A percentile compares a stretch with the other conserved stretches of the same genome.
These are phyloP conservation scores for Curvularia eragrostidis DNA, from an alignment of 2,329 filamentous ascomycete genomes.

Conservation along the genomic window DNA sequence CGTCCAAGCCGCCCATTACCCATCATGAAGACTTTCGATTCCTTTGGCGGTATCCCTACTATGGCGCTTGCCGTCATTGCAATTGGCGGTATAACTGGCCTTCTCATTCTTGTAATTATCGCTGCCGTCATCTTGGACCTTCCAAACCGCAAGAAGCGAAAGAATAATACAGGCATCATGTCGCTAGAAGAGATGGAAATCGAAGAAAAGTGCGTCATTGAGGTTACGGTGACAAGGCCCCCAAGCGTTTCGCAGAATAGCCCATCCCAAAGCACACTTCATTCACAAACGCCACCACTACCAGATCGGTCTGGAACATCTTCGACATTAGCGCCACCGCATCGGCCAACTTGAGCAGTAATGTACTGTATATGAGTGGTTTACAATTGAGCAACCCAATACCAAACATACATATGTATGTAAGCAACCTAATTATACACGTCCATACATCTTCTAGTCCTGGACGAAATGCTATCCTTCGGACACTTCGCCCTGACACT, in stretches of 20 bases:
- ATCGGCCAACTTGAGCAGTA: conserved; percentile 6
- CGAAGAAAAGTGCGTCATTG: conserved; percentile 15
- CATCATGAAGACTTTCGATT: conserved; percentile 5
- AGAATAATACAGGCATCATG: conserved; percentile 11
- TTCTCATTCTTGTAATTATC: conserved; percentile 19
- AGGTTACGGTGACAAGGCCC: background rate
- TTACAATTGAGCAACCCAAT: background rate
- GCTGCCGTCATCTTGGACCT: conserved; percentile 17
- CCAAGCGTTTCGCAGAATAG: background rate
- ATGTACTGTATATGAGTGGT: too few species aligned
- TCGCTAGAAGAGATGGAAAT: conserved; percentile 14
- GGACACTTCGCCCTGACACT: background rate
- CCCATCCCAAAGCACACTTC: conserved; percentile 2
- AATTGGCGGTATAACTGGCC: conserved; percentile 16
- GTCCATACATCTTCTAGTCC: background rate
- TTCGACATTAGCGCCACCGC: conserved; percentile 5
- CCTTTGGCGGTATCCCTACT: conserved; percentile 15
- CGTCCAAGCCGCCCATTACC: background rate
- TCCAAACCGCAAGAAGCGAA: conserved; percentile 18
- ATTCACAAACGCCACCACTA: conserved; percentile 13
- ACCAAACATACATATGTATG: background rate
- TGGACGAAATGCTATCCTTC: background rate
- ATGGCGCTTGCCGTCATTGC: conserved; percentile 20
- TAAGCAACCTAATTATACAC: background rate
- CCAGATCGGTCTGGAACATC: conserved; percentile 15